Evolutionary conservation across 164 flowering plant species (phyloP).

Genomic region (Umbellularia californica): DNA sequence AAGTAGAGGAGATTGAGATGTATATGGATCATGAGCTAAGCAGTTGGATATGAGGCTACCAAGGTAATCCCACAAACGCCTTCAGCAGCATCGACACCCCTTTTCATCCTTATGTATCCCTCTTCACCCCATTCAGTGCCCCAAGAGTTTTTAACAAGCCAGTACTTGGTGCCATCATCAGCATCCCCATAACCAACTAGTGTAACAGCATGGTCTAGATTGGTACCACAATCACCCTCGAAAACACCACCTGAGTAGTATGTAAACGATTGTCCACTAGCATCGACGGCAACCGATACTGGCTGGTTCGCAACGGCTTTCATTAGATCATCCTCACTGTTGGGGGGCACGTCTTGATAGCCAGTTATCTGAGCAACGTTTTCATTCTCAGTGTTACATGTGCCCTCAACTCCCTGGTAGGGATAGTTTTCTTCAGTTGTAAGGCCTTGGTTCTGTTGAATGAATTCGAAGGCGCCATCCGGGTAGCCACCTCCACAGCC

Average conservation of each 20-base stretch:
- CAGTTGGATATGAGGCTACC: neutral
- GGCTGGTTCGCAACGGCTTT: constrained; percentile 25
- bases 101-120: constrained; percentile 38
- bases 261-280: constrained; percentile 19
- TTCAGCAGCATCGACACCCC: constrained; percentile 18
- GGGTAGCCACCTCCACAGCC: constrained; percentile 7
- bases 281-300: constrained; percentile 30
- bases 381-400: constrained; percentile 1
- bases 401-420: constrained; percentile 1
- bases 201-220: constrained; percentile 32
- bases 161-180: constrained; percentile 34
- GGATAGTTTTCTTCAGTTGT: constrained; percentile 9
- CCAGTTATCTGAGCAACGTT: constrained; percentile 1
- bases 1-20: no score
- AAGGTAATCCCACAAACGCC: neutral
- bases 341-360: constrained; percentile 6
- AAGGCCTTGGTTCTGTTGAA: constrained; percentile 1
- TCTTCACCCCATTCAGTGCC: constrained; percentile 35
- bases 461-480: constrained; percentile 9
- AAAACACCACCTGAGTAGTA: constrained; percentile 30
- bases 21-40: neutral
- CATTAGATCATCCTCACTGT: constrained; percentile 12
- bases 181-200: constrained; percentile 35
- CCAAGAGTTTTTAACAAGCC: constrained; percentile 48
- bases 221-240: constrained; percentile 30